These are phyloP conservation scores for Nemania abortiva DNA, from an alignment of 2,329 filamentous ascomycete species.

Conservation along the genomic window DNA sequence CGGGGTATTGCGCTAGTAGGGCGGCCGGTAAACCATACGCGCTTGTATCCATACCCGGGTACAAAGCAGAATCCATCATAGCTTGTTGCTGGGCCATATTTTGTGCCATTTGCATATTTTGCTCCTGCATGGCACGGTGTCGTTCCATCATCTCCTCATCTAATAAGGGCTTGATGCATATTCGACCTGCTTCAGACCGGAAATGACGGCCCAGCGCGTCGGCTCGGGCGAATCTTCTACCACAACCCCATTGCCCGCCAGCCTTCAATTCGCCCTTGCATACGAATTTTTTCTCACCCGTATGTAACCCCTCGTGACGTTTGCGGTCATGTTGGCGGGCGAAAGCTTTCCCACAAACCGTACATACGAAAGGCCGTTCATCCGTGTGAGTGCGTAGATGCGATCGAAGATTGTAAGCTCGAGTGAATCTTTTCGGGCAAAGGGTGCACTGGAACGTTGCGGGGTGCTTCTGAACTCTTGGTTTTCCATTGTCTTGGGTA, in stretches of 20 bases:
- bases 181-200: constrained; percentile 91
- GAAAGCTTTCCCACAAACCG: constrained; percentile 96
- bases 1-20: constrained; percentile 90
- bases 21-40: constrained; percentile 84
- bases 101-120: constrained; percentile 73
- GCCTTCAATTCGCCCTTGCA: constrained; percentile 91
- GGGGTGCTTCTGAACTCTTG: constrained; percentile 94
- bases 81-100: constrained; percentile 66
- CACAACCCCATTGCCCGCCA: constrained; percentile 90
- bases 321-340: constrained; percentile 97
- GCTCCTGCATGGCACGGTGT: constrained; percentile 79
- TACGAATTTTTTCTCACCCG: constrained; percentile 98
- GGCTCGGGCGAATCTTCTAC: constrained; percentile 90
- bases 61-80: constrained; percentile 63
- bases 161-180: constrained; percentile 96
- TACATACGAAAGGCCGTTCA: constrained; percentile 96
- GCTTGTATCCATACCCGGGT: constrained; percentile 70
- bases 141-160: constrained; percentile 92
- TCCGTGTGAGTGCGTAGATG: constrained; percentile 97
- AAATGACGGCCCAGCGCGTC: constrained; percentile 96
- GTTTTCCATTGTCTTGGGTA: constrained; percentile 70
- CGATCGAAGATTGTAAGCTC: constrained; percentile 95
- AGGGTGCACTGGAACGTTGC: constrained; percentile 95
- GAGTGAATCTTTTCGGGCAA: constrained; percentile 95
- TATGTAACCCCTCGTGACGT: constrained; percentile 94